Conservation (phyloP, 2,329 filamentous ascomycete species). For the Pseudocercospora vitis region DNA sequence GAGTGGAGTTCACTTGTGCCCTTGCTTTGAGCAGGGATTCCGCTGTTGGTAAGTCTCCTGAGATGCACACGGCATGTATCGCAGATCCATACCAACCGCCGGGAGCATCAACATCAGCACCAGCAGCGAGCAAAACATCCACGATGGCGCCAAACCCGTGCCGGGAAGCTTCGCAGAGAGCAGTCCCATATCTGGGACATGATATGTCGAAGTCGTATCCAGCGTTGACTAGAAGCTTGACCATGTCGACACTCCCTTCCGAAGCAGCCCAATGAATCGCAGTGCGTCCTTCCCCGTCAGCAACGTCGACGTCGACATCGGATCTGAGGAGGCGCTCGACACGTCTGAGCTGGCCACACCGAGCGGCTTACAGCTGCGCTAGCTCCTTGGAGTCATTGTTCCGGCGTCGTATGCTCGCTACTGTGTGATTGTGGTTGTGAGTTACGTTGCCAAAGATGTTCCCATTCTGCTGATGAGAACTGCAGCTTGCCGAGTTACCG, state of each 20-base stretch:
- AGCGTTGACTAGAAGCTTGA: neutral
- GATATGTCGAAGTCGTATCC: neutral
- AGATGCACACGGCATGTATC: constrained; percentile 15
- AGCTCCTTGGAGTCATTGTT: no score
- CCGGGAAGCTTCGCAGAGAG: neutral
- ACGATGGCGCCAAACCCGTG: constrained; percentile 9
- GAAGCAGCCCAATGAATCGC: neutral
- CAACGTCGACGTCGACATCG: neutral
- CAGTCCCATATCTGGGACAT: neutral
- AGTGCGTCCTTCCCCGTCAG: neutral
- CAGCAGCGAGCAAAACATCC: constrained; percentile 22
- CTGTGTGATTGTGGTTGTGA: no score
- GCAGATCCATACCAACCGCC: constrained; percentile 20
- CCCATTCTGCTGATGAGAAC: no score
- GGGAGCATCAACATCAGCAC: constrained; percentile 25
- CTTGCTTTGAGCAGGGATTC: constrained; percentile 23
- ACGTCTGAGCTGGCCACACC: neutral
- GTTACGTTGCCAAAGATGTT: no score
- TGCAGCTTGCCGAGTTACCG: no score
- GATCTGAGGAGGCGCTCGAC: neutral
- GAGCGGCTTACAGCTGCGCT: neutral
- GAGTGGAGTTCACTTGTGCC: constrained; percentile 24
- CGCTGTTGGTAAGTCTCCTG: constrained; percentile 5
- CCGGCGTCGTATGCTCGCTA: no score
- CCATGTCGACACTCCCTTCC: neutral